A percentile compares a stretch with the other conserved stretches of the same genome.
Conservation (phyloP, 352 stramenopile genomes). For the Globisporangium polare region DNA sequence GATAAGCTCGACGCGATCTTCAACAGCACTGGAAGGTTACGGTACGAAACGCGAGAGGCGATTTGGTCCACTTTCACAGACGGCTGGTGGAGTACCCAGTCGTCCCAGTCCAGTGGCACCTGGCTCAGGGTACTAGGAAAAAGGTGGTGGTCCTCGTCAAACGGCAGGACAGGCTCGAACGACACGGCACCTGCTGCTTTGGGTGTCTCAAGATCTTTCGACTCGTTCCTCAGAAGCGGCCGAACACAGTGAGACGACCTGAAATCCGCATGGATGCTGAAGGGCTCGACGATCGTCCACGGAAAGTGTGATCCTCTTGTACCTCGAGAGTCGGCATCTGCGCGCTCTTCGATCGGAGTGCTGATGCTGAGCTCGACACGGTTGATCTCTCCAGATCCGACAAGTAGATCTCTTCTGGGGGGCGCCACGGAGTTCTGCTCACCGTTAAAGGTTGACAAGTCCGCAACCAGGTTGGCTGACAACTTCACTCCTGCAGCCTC, state of each 20-base stretch:
- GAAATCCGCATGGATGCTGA: conserved; percentile 29
- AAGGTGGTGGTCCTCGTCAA: conserved; percentile 4
- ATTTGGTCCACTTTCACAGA: conserved; percentile 48
- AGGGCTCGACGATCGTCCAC: conserved; percentile 46
- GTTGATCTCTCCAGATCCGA: conserved; percentile 24
- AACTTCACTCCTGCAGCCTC: conserved; percentile 56
- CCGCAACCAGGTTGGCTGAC: conserved; percentile 22
- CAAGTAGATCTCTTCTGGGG: conserved; percentile 13
- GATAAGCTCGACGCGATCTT: conserved; percentile 39
- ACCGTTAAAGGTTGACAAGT: conserved; percentile 5
- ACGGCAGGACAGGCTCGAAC: not conserved
- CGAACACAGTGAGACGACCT: conserved; percentile 9
- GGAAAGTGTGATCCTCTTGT: conserved; percentile 21
- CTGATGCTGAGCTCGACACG: conserved; percentile 37
- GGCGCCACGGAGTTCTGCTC: not conserved
- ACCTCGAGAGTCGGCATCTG: conserved; percentile 2
- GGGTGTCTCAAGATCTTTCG: not conserved
- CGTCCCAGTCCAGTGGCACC: conserved; percentile 35
- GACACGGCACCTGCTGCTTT: not conserved
- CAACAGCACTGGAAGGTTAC: conserved; percentile 63
- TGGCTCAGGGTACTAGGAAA: conserved; percentile 17
- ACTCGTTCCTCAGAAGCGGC: not conserved
- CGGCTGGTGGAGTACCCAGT: conserved; percentile 44
- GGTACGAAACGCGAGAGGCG: conserved; percentile 58
- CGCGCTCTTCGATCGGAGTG: conserved; percentile 17